These are phyloP conservation scores for Schrenkiella parvula DNA, from an alignment of 345 rosid species.

Conservation along the genomic window DNA sequence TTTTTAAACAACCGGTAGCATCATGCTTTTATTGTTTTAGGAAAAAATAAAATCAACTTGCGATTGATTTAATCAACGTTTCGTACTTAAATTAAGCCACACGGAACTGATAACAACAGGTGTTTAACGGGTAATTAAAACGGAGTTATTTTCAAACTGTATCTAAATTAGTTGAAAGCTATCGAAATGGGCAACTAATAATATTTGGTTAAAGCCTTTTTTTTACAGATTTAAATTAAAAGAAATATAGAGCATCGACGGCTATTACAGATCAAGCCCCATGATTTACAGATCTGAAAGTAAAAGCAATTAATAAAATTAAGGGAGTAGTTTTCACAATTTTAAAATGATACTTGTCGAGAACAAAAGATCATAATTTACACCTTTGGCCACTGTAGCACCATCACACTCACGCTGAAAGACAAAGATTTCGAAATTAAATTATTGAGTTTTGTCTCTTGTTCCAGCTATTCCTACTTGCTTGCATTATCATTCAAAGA, in stretches of 20 bases:
- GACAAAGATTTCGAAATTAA: not conserved
- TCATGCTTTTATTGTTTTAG: not conserved
- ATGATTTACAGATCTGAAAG: not conserved
- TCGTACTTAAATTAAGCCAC: slow-evolving; percentile 14
- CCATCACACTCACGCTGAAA: slow-evolving; percentile 14
- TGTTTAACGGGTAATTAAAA: slow-evolving; percentile 7
- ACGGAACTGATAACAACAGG: slow-evolving; percentile 12
- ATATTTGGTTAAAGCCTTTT: not conserved
- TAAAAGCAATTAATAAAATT: not conserved
- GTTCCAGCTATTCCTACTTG: slow-evolving; percentile 4
- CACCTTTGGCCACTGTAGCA: slow-evolving; percentile 6
- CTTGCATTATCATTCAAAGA: not conserved
- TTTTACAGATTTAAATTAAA: not conserved
- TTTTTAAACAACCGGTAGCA: not conserved
- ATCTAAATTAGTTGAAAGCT: not conserved
- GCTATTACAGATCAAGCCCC: not conserved
- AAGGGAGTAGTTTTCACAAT: not conserved
- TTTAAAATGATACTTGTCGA: not conserved
- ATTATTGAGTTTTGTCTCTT: slow-evolving; percentile 13
- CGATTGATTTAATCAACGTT: not conserved
- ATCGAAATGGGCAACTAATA: not conserved
- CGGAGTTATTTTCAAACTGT: not conserved
- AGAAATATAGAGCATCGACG: not conserved
- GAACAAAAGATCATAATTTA: not conserved
- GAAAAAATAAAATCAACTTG: not conserved